A percentile compares a stretch with the other conserved stretches of the same genome.
These are phyloP conservation scores for Aegle marmelos DNA, from an alignment of 345 rosid genomes.

Conservation along the genomic window DNA sequence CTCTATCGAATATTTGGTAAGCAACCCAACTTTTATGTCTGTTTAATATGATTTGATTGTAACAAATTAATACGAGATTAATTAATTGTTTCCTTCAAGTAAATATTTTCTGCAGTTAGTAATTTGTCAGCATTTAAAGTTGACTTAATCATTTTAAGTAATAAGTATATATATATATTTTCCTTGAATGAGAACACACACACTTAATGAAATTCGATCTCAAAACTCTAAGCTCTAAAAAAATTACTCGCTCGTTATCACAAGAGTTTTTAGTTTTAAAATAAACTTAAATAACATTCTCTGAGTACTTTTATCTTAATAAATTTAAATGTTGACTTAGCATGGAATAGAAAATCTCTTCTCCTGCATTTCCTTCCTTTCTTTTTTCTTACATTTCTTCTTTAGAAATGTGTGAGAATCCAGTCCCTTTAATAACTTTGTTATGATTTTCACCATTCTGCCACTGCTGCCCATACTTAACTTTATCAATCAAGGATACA, in stretches of 20 bases:
- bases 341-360: not conserved
- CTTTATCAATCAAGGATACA: slow-evolving; percentile 2
- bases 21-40: not conserved
- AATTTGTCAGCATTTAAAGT: not conserved
- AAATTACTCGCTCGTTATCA: too few species aligned
- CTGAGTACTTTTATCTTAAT: too few species aligned
- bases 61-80: not conserved
- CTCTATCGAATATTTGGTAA: not conserved
- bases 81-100: not conserved
- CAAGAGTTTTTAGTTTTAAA: too few species aligned
- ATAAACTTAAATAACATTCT: too few species aligned
- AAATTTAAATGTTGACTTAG: too few species aligned
- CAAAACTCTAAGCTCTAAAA: too few species aligned
- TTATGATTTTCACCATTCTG: slow-evolving; percentile 4
- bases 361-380: not conserved
- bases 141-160: not conserved
- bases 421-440: not conserved
- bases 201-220: too few species aligned
- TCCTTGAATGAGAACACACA: too few species aligned
- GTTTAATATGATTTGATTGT: not conserved
- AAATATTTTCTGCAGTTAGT: not conserved
- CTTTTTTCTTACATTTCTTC: not conserved
- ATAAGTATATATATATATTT: too few species aligned
- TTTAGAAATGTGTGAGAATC: not conserved
- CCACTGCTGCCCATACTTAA: not conserved